Evolutionary conservation across 2,329 filamentous ascomycete species (phyloP).

Genomic region (Cytospora piceae): DNA sequence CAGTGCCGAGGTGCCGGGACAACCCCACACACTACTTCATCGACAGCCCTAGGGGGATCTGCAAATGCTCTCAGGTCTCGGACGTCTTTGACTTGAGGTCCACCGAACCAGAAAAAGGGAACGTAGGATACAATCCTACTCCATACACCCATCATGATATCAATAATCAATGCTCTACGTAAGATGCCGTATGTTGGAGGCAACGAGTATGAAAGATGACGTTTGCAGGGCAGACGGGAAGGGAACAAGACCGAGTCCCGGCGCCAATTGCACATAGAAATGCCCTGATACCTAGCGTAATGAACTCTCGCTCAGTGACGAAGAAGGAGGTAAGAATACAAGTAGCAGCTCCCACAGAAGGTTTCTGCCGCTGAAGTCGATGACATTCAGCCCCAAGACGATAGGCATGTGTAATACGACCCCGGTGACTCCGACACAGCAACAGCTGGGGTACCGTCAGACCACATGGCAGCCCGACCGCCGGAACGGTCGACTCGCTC

Average conservation of each 20-base stretch:
- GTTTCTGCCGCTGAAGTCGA: neutral
- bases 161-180: neutral
- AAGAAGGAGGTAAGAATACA: neutral
- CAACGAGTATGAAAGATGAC: neutral
- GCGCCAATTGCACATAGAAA: neutral
- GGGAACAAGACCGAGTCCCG: neutral
- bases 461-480: neutral
- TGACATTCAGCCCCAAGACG: neutral
- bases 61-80: neutral
- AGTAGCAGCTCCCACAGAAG: neutral
- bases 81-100: too few species aligned
- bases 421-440: neutral
- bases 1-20: neutral
- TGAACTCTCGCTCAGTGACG: neutral
- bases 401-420: neutral
- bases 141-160: neutral
- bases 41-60: neutral
- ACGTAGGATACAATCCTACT: neutral
- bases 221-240: neutral
- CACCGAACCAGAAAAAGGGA: neutral
- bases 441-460: neutral
- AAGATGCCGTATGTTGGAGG: neutral
- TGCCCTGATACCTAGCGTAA: neutral
- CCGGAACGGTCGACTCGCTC: constrained; percentile 4
- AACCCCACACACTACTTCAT: neutral